Evolutionary conservation across 2,329 filamentous ascomycete species (phyloP).

Genomic region (Didymella segeticola): DNA sequence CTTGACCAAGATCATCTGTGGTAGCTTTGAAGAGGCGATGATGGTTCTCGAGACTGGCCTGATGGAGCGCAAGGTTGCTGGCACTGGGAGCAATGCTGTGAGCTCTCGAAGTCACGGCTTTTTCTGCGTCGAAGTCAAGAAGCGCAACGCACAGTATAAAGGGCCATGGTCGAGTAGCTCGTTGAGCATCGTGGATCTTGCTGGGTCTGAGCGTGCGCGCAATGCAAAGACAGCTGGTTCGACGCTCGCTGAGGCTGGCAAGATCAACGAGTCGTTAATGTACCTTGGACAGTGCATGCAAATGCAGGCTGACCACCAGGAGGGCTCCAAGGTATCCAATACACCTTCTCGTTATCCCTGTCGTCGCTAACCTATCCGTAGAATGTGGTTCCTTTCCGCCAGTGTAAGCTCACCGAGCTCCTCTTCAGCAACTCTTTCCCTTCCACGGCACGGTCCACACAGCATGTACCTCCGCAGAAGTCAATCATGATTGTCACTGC

Average conservation of each 20-base stretch:
- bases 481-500: slow-evolving; percentile 97
- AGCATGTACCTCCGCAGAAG: slow-evolving; percentile 70
- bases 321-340: slow-evolving; percentile 71
- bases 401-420: slow-evolving; percentile 61
- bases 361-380: slow-evolving; percentile 24
- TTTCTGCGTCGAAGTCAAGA: slow-evolving; percentile 95
- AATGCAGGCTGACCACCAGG: slow-evolving; percentile 84
- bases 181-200: slow-evolving; percentile 88
- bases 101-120: slow-evolving; percentile 95
- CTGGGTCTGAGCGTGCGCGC: slow-evolving; percentile 90
- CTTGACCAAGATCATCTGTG: slow-evolving; percentile 87
- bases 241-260: slow-evolving; percentile 92
- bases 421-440: slow-evolving; percentile 61
- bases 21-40: slow-evolving; percentile 80
- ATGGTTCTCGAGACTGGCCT: slow-evolving; percentile 90
- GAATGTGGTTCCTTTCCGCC: slow-evolving; percentile 74
- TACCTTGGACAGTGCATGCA: slow-evolving; percentile 96
- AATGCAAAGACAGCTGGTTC: slow-evolving; percentile 94
- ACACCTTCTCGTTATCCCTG: neutral
- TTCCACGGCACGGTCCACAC: slow-evolving; percentile 53
- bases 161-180: slow-evolving; percentile 76
- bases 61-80: slow-evolving; percentile 83
- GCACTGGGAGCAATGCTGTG: slow-evolving; percentile 90
- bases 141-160: slow-evolving; percentile 65
- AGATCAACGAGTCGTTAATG: slow-evolving; percentile 99